Percentiles rank a stretch among this genome's conserved stretches.
These are phyloP conservation scores for Macadamia tetraphylla DNA, from an alignment of 164 flowering plant genomes.

Conservation along the genomic window DNA sequence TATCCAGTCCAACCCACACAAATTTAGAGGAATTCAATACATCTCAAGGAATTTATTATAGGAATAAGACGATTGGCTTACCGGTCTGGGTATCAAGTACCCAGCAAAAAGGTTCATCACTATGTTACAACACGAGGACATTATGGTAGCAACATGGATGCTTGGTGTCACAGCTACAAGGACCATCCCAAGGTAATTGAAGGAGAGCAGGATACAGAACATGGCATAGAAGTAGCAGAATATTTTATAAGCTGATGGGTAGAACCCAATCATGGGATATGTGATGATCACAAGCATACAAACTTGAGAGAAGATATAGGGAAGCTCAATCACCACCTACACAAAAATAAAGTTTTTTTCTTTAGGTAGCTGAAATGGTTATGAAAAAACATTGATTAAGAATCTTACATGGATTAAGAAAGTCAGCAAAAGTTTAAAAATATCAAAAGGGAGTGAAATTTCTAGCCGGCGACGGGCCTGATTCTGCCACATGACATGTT, in stretches of 20 bases:
- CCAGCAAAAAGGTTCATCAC: slow-evolving; percentile 38
- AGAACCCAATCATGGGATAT: slow-evolving; percentile 45
- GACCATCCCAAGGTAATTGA: slow-evolving; percentile 46
- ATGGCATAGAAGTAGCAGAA: slow-evolving; percentile 41
- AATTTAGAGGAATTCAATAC: too few relatives aligned
- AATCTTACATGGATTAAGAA: too few relatives aligned
- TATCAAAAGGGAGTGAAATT: too few relatives aligned
- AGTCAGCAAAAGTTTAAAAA: too few relatives aligned
- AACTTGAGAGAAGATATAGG: slow-evolving; percentile 30
- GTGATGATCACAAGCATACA: slow-evolving; percentile 28
- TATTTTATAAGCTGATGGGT: slow-evolving; percentile 35
- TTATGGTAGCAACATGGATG: slow-evolving; percentile 32
- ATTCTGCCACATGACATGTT: too few relatives aligned
- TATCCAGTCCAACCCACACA: too few relatives aligned
- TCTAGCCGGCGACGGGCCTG: too few relatives aligned
- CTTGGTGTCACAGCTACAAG: slow-evolving; percentile 47
- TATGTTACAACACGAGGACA: slow-evolving; percentile 30
- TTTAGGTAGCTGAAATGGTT: too few relatives aligned
- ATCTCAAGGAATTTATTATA: too few relatives aligned
- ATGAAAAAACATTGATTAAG: too few relatives aligned
- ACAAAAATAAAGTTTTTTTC: neutral
- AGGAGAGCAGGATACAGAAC: slow-evolving; percentile 37
- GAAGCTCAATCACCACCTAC: slow-evolving; percentile 48
- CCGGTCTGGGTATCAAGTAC: slow-evolving; percentile 45
- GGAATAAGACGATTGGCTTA: slow-evolving; percentile 15